phyloP scores from a whole-genome alignment of 192 early-diverging fungal genomes.

The Dissophora ornata region DNA sequence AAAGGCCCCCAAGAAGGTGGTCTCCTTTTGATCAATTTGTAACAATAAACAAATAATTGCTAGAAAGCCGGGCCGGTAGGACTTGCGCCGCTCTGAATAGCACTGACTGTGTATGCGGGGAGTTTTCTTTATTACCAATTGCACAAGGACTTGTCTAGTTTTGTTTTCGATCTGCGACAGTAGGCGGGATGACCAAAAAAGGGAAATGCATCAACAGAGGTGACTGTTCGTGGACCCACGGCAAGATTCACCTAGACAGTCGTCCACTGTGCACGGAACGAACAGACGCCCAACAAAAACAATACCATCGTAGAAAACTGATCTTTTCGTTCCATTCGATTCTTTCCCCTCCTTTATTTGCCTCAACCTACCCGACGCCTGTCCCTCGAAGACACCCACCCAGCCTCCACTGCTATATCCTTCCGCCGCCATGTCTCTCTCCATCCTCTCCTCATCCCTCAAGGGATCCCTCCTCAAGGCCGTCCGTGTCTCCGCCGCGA shows the following conservation, averaged over 20 bases:
- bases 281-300: too few species aligned
- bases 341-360: not conserved
- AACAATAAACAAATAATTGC: conserved; percentile 1
- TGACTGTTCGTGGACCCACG: not conserved
- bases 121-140: too few species aligned
- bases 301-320: not conserved
- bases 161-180: not conserved
- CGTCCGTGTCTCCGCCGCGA: conserved; percentile 20
- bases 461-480: conserved; percentile 36
- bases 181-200: not conserved
- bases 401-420: not conserved
- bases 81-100: too few species aligned
- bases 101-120: too few species aligned
- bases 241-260: too few species aligned
- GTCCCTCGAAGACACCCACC: not conserved
- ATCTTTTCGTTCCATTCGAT: conserved; percentile 22
- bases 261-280: too few species aligned
- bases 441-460: conserved; percentile 33
- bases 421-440: conserved; percentile 10
- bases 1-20: conserved; percentile 50
- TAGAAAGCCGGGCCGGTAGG: too few species aligned
- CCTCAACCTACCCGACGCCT: conserved; percentile 1
- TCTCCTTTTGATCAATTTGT: conserved; percentile 28
- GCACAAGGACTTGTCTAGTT: too few species aligned
- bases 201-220: not conserved